Evolutionary conservation across 208 protist species (phyloP).

Genomic region (Vickermania spadyakhi): DNA sequence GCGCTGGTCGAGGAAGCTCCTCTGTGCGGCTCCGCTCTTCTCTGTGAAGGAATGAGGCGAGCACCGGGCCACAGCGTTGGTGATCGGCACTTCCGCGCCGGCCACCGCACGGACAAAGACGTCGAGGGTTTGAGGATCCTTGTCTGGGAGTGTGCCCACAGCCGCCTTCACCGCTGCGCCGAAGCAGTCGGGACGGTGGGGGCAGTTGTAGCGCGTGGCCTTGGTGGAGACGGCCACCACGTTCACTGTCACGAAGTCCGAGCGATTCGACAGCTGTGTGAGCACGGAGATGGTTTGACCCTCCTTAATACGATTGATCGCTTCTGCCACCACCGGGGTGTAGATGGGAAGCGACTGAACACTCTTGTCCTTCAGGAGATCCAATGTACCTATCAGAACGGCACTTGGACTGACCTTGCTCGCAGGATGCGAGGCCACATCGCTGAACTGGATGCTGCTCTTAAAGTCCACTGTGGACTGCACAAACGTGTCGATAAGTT

Average conservation of each 20-base stretch:
- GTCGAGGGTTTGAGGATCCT: conserved; percentile 25
- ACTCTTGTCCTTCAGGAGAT: conserved; percentile 24
- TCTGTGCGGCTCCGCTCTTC: conserved; percentile 21
- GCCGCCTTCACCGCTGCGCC: conserved; percentile 20
- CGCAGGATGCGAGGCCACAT: conserved; percentile 19
- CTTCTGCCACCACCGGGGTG: conserved; percentile 41
- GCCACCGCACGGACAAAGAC: conserved; percentile 35
- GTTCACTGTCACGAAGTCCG: conserved; percentile 22
- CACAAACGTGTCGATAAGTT: conserved; percentile 26
- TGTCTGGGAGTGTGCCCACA: conserved; percentile 4
- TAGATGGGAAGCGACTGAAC: conserved; percentile 39
- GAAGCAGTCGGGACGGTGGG: conserved; percentile 52
- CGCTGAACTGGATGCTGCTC: conserved; percentile 44
- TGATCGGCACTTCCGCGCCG: conserved; percentile 23
- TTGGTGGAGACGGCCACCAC: conserved; percentile 33
- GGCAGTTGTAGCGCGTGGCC: conserved; percentile 58
- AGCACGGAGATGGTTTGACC: conserved; percentile 20
- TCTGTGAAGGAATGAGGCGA: conserved; percentile 36
- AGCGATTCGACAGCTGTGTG: conserved; percentile 2
- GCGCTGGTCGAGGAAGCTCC: conserved; percentile 16
- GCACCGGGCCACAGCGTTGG: conserved; percentile 40
- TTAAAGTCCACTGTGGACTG: conserved; percentile 34
- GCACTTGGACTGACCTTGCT: conserved; percentile 19
- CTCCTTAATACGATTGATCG: conserved; percentile 27
- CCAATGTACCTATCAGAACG: conserved; percentile 43